Base-by-base conservation (phyloP, 148 eudicot genomes). In the Nepenthes mirabilis region DNA sequence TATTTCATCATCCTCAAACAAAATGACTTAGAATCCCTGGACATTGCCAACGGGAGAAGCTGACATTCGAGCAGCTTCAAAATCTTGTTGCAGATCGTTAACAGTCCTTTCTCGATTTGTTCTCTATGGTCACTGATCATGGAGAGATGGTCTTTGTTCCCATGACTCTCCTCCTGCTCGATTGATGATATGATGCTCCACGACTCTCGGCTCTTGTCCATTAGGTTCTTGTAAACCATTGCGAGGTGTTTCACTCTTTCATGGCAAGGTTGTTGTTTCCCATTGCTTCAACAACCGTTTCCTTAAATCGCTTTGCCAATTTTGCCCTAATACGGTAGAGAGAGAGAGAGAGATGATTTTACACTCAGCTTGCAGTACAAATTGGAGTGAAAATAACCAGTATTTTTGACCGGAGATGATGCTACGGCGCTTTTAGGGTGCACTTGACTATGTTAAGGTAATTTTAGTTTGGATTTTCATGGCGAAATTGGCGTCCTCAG, bases 151-250 rank as follows among this genome's bases (percentile, higher is more conserved):
- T 67, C 70, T 6, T 67, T 57, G 70, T 70, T 70, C 35, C 74
- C 74, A 10, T 68, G 74, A 13, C 66, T 61, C 69, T 73, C 77
- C 61, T 73, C 67, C 59, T 73, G 75, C 62, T 72, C 75, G 34
- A 72, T 72, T 3, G 75, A 72, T n/a, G 76, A 72, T 14, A 72
- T 72, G 36, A 73, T 70, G n/a, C 74, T 14, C 74, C 74, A 70
- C 5, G 74, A 70, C 7, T 68, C 74, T 32, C 74, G 74, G 8
- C 74, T 58, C 11, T 68, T 68, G 5, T 64, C 64, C 52, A 67
- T 67, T 12, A 67, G 64, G 69, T 59, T 59, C 64, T 67, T 67
- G 70, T 67, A 67, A 7, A 64, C 63, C n/a, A 49, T 12, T 3
- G 52, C 6, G 13, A 49, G 52, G 52, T 5, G 52, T 6, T 49